Percentiles rank a stretch among this genome's conserved stretches.
These are phyloP conservation scores for Francoa sonchifolia DNA, from an alignment of 441 rosid species.

Conservation along the genomic window DNA sequence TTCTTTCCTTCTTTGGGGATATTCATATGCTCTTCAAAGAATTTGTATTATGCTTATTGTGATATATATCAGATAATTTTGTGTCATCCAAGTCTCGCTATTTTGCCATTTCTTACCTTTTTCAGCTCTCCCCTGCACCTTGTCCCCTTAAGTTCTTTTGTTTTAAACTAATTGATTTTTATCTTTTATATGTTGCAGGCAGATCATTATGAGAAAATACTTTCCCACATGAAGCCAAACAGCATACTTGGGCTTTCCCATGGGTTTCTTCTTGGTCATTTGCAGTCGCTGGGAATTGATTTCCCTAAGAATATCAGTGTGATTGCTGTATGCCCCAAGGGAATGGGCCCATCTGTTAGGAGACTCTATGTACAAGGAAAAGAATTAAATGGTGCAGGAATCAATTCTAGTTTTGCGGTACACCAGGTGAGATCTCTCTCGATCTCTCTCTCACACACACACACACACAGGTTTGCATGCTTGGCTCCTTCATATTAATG, in stretches of 20 bases:
- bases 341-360: conserved; percentile 93
- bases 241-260: conserved; percentile 91
- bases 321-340: conserved; percentile 82
- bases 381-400: conserved; percentile 94
- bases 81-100: too few species aligned
- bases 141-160: conserved; percentile 1
- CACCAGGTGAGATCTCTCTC: conserved; percentile 47
- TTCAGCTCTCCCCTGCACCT: too few species aligned
- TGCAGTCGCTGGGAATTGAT: conserved; percentile 61
- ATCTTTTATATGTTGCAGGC: conserved; percentile 36
- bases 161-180: background rate
- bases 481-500: too few species aligned
- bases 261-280: conserved; percentile 86
- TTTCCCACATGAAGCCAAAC: conserved; percentile 84
- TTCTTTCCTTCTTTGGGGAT: too few species aligned
- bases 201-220: conserved; percentile 67
- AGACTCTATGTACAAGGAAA: conserved; percentile 90
- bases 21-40: too few species aligned
- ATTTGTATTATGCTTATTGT: too few species aligned
- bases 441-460: background rate
- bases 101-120: too few species aligned
- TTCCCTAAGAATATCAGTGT: conserved; percentile 80
- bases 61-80: too few species aligned
- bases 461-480: background rate
- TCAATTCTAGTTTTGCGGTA: conserved; percentile 83